Base-by-base conservation (phyloP, 2,329 filamentous ascomycete species). In the Pyricularia sp. region DNA sequence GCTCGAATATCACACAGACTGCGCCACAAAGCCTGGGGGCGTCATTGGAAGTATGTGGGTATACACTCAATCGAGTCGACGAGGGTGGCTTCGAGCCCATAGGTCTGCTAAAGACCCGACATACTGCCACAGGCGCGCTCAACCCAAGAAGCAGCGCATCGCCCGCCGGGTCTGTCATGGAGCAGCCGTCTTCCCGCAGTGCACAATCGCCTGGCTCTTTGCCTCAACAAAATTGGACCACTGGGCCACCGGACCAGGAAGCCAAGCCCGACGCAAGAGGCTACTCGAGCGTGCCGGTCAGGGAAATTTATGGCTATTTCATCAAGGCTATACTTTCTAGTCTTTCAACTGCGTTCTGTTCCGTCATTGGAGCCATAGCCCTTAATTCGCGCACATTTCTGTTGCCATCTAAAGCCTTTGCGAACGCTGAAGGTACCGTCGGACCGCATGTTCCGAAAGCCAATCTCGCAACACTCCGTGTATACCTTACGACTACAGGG, bases 401-500 rank as follows among this genome's bases (percentile, higher is more conserved):
- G 30, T 75, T 86, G 28, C 72, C 78, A 28, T 66, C 75, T 16
- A 66, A 70, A 59, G 68, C 71, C 63, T 70, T 71, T n/a, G 66
- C 70, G 19, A 70, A 70, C 33, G 73, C 75, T 31, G 71, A 69
- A 31, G 71, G 73, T 60, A 44, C 55, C 16, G 44, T 62, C n/a
- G 64, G 63, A 22, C 31, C 63, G n/a, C 60, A 60, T 7, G 65
- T 68, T 19, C 61, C 65, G 35, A 68, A 70, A 28, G 66, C 81
- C 2, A 72, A 82, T 26, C 66, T 76, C 3, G 83, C 80, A 2
- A 83, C 80, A 7, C 77, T 86, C 19, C 78, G 79, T 62, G 77
- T 81, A 9, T 83, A 83, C 67, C 71, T 86, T 63, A 85, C 83
- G 6, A 85, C 81, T 1, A 81, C 81, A 0, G 84, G 84, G 2